Evolutionary conservation across 257 asterid genomes (phyloP), one percentile per base, ranked within the genome.

Genomic region (Penstemon newberryi): DNA sequence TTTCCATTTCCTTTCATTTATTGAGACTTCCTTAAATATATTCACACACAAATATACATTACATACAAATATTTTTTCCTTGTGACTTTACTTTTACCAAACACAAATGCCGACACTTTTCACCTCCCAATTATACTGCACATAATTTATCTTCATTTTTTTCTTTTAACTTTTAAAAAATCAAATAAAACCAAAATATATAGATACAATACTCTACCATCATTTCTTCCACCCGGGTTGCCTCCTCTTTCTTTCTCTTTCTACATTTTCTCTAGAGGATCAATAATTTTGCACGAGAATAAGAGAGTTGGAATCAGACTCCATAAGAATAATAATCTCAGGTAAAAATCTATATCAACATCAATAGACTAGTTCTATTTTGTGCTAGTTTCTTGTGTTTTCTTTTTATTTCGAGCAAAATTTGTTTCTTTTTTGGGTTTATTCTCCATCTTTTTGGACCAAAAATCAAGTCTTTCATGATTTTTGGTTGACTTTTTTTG

Each of bases 241-340:
- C 9, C 76, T 69, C 56, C 8, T 46, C 13, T 19, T 60, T 59
- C 36, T 45, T 25, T 40, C 52, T 67, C 64, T 59, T 70, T 45
- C 59, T 4, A 25, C 73, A 50, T 25, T 71, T 47, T 69, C 82
- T 52, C 69, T 49, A 64, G 71, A 44, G 71, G 77, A 76, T 83
- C 85, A 67, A 85, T 78, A 72, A 70, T 77, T 83, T 81, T 68
- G 77, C 70, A 47, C 38, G 41, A 52, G 70, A 46, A 60, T 73
- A 70, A 78, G 63, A 66, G 70, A 65, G 75, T 66, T 74, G 70
- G 77, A 66, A 19, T 56, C 58, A 73, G 70, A 55, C 58, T 33
- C 19, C 59, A 64, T 70, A 7, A 15, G 19, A 66, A 36, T 42
- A 33, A 51, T 75, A 25, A 25, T 42, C 52, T 40, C 18, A 69